Base-by-base conservation (phyloP, 305 asterid genomes). In the Plantago rigida region DNA sequence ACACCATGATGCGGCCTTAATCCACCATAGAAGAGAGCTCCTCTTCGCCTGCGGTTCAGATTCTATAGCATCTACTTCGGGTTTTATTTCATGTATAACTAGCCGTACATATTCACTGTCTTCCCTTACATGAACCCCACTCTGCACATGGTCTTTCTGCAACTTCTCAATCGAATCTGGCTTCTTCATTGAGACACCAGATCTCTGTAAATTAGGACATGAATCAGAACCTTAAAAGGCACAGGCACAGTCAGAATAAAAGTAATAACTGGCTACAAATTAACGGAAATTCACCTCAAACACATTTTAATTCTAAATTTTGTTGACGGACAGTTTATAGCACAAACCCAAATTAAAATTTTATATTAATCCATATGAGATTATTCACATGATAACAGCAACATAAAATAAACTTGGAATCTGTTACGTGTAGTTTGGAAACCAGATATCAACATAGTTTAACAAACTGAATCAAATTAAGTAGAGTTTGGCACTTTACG, bases 51-150 rank as follows among this genome's bases (percentile, higher is more conserved):
- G 75, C 51, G 70, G 44, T 71, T 61, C 75, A 61, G 74, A 69
- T 65, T 71, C 81, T 19, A 53, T 65, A 51, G 48, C 19, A 77
- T 59, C 72, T 45, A 61, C 65, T 81, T 72, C 87, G 31, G 65
- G 71, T 63, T 71, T 60, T 47, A 73, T 73, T 56, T 57, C 69
- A 26, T 81, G 76, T 59, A 81, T 67, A 63, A 82, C 90, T 76
- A 86, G 78, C 73, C 96, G 81, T 55, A 79, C 87, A 56, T 78
- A 84, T 80, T 88, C 95, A 57, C 88, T 81, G 26, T 84, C 85
- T 63, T 78, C 94, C 71, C 76, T 78, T 36, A 60, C 64, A 71
- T 66, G 83, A 68, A 59, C 66, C 54, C 64, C 73, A 26, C 52
- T 66, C 62, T 65, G 61, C 45, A 45, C 71, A 26, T 61, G 72